These are phyloP conservation scores for Colletotrichum costaricense DNA, from an alignment of 2,329 filamentous ascomycete genomes.

Conservation along the genomic window DNA sequence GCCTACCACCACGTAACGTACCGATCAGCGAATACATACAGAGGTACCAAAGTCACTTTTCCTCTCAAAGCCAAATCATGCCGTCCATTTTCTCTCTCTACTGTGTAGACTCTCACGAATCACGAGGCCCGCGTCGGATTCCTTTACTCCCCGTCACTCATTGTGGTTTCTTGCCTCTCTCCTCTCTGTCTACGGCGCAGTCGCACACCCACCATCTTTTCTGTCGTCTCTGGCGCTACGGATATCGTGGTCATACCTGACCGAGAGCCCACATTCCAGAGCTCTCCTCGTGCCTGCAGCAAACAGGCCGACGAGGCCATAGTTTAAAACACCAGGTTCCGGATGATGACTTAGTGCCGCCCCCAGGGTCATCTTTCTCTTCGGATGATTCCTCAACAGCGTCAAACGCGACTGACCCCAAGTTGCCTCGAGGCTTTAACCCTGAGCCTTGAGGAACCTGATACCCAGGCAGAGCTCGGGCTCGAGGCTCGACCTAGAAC, in stretches of 20 bases:
- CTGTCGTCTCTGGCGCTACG: not conserved
- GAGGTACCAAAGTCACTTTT: not conserved
- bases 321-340: slow-evolving; percentile 34
- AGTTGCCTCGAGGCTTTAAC: slow-evolving; percentile 1
- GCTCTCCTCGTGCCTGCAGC: slow-evolving; percentile 26
- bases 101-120: not conserved
- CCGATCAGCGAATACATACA: not conserved
- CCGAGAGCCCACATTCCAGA: slow-evolving; percentile 25
- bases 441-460: not conserved
- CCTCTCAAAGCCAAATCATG: not conserved
- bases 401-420: not conserved
- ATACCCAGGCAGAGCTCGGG: not conserved
- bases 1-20: not conserved
- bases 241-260: slow-evolving; percentile 8
- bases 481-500: not conserved
- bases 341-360: slow-evolving; percentile 14
- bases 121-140: not conserved
- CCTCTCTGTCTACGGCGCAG: not conserved
- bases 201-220: not conserved
- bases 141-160: not conserved
- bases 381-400: not conserved
- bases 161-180: not conserved
- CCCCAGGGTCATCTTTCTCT: not conserved
- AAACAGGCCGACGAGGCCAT: slow-evolving; percentile 22
- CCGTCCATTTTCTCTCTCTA: not conserved